These are phyloP conservation scores for Lasiodiplodia gonubiensis DNA, from an alignment of 2,329 filamentous ascomycete species.

Conservation along the genomic window DNA sequence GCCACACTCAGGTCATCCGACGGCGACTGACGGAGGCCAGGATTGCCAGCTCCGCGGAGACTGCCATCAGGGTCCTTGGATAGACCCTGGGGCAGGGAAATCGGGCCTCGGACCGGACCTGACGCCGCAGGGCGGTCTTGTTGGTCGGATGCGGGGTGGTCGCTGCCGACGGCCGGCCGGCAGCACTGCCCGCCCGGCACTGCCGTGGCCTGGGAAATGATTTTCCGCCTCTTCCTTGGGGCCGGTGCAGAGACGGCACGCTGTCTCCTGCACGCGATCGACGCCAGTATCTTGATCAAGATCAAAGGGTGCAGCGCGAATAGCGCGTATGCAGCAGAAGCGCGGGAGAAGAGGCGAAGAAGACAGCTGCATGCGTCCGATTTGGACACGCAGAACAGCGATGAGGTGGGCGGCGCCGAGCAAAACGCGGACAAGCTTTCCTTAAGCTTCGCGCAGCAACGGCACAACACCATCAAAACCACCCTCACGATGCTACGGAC, in stretches of 20 bases:
- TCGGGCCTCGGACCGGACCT: background rate
- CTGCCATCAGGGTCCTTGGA: too few relatives aligned
- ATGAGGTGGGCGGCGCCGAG: background rate
- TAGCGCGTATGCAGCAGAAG: slow-evolving; percentile 8
- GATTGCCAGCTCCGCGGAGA: too few relatives aligned
- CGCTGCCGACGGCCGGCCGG: slow-evolving; percentile 1
- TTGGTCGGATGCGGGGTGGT: background rate
- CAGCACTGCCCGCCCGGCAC: background rate
- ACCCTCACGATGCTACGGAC: background rate
- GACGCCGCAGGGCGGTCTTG: background rate
- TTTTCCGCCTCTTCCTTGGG: slow-evolving; percentile 4
- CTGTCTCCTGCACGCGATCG: slow-evolving; percentile 1
- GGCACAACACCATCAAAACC: background rate
- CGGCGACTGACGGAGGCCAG: background rate
- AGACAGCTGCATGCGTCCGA: background rate
- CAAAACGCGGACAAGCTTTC: background rate
- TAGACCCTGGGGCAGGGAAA: background rate
- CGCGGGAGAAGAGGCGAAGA: slow-evolving; percentile 8
- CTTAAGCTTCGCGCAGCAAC: background rate
- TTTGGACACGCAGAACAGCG: too few relatives aligned
- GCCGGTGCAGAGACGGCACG: background rate
- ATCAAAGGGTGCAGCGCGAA: background rate
- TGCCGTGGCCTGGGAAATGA: background rate
- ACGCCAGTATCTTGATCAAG: background rate
- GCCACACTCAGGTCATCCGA: background rate